phyloP scores from a whole-genome alignment of 1,284 basidiomycete genomes.

The Agroathelia rolfsii region DNA sequence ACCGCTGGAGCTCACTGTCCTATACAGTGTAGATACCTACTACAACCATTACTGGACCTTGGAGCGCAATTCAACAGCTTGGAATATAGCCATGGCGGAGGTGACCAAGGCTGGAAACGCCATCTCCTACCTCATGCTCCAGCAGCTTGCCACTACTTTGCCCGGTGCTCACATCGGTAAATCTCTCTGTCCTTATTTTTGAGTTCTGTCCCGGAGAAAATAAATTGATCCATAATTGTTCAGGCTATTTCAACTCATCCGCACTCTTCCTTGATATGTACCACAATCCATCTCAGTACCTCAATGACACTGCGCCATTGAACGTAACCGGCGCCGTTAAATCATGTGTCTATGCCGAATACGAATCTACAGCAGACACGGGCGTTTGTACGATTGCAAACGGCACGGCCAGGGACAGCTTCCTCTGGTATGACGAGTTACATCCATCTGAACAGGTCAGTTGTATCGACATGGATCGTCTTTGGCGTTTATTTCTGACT shows the following conservation, averaged over 20 bases:
- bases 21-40: conserved; percentile 33
- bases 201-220: not conserved
- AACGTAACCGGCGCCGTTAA: conserved; percentile 42
- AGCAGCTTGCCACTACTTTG: conserved; percentile 26
- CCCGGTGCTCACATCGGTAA: conserved; percentile 23
- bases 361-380: conserved; percentile 21
- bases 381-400: conserved; percentile 29
- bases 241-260: conserved; percentile 45
- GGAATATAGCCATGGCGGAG: conserved; percentile 38
- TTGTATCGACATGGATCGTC: too few relatives aligned
- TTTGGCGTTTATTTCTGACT: too few relatives aligned
- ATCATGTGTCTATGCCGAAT: conserved; percentile 32
- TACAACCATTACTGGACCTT: conserved; percentile 32
- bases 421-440: conserved; percentile 48
- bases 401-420: conserved; percentile 40
- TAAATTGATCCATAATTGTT: not conserved
- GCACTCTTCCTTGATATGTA: conserved; percentile 45
- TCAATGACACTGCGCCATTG: conserved; percentile 49
- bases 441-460: conserved; percentile 50
- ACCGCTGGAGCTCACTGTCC: conserved; percentile 32
- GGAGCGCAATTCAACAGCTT: conserved; percentile 36
- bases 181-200: conserved; percentile 7
- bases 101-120: conserved; percentile 31
- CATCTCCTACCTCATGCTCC: conserved; percentile 31
- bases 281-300: conserved; percentile 33